These are phyloP conservation scores for Podochytrium sp. DNA, from an alignment of 192 early-diverging fungal genomes.

Conservation along the genomic window DNA sequence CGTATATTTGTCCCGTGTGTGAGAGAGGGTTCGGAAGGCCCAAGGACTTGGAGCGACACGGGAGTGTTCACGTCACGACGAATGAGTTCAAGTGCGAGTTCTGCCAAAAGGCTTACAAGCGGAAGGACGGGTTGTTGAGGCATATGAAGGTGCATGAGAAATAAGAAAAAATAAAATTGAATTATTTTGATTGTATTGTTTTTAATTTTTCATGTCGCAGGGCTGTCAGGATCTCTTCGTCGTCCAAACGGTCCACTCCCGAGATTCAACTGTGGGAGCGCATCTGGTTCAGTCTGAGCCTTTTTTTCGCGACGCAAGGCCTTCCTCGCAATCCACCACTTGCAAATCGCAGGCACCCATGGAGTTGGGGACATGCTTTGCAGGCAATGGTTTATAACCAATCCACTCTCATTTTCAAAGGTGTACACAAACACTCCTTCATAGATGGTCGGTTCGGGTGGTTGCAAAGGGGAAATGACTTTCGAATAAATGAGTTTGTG, in stretches of 20 bases:
- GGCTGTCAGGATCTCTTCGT: no score
- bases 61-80: not conserved
- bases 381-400: conserved; percentile 38
- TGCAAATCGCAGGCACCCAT: conserved; percentile 26
- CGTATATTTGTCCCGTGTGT: not conserved
- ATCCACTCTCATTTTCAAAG: conserved; percentile 36
- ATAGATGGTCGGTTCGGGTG: conserved; percentile 38
- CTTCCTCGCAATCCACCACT: conserved; percentile 32
- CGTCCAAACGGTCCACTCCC: no score
- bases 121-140: conserved; percentile 10
- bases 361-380: conserved; percentile 43
- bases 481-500: conserved; percentile 15
- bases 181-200: no score
- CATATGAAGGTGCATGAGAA: no score
- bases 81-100: not conserved
- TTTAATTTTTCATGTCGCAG: no score
- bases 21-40: not conserved
- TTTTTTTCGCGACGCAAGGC: not conserved
- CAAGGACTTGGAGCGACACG: conserved; percentile 16
- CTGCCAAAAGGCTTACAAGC: conserved; percentile 12
- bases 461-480: conserved; percentile 1
- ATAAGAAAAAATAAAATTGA: no score
- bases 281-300: no score
- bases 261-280: no score
- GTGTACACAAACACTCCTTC: conserved; percentile 49